phyloP scores from a whole-genome alignment of 176 grass and related monocot species.

The Dactylis glomerata region DNA sequence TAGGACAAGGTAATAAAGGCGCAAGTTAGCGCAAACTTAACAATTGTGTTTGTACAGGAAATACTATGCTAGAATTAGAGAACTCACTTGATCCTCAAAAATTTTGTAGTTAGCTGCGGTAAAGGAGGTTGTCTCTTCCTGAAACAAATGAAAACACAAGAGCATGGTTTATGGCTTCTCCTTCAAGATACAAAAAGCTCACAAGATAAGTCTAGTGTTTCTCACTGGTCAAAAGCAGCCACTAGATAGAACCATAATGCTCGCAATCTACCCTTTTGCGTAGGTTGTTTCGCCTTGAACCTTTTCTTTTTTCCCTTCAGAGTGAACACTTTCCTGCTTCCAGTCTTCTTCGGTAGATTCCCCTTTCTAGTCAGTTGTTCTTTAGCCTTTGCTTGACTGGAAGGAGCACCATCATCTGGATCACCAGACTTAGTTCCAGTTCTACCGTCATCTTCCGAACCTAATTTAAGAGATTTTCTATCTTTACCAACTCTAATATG shows the following conservation, averaged over 20 bases:
- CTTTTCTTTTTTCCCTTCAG: conserved; percentile 35
- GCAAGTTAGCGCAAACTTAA: not conserved
- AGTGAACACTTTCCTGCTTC: conserved; percentile 14
- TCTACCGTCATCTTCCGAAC: conserved; percentile 21
- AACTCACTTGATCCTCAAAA: conserved; percentile 79
- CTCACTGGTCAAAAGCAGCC: conserved; percentile 69
- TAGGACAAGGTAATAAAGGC: conserved; percentile 16
- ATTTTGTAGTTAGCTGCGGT: conserved; percentile 52
- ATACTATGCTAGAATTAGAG: not conserved
- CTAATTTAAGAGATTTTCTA: conserved; percentile 38
- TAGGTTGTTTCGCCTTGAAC: conserved; percentile 23
- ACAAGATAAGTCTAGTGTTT: conserved; percentile 21
- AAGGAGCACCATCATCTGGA: conserved; percentile 31
- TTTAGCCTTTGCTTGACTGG: conserved; percentile 35
- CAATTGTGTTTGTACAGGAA: conserved; percentile 13
- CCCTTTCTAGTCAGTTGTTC: conserved; percentile 9
- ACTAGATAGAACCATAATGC: conserved; percentile 68
- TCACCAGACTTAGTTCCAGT: conserved; percentile 30
- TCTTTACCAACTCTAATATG: conserved; percentile 52
- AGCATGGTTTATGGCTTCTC: conserved; percentile 18
- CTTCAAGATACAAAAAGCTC: conserved; percentile 4
- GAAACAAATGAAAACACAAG: conserved; percentile 32
- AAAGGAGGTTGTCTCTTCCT: conserved; percentile 63
- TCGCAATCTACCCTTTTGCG: conserved; percentile 47
- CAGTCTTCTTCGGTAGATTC: conserved; percentile 40